A percentile compares a stretch with the other conserved stretches of the same genome.
Evolutionary conservation across 352 stramenopile species (phyloP).

Genomic region (Globisporangium takayamanum): DNA sequence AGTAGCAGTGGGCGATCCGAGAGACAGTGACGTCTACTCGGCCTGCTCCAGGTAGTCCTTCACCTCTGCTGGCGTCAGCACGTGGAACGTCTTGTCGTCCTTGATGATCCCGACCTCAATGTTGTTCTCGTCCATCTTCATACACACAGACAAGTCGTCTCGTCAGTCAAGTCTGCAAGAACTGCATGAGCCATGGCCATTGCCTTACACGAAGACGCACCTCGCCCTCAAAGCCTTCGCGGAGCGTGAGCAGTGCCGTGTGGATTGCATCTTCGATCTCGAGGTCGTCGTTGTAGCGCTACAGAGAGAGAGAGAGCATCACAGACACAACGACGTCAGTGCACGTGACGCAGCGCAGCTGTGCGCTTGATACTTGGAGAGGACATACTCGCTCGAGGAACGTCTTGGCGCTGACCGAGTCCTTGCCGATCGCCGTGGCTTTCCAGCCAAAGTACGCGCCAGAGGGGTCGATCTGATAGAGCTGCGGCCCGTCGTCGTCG

Average conservation of each 20-base stretch:
- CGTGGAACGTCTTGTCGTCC: constrained; percentile 95
- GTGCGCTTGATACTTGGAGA: not conserved
- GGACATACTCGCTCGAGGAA: constrained; percentile 97
- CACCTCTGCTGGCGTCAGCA: constrained; percentile 96
- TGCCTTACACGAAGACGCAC: constrained; percentile 15
- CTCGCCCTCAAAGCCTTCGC: constrained; percentile 97
- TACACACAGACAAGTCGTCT: constrained; percentile 9
- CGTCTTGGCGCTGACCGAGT: constrained; percentile 98
- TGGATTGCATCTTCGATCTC: constrained; percentile 99
- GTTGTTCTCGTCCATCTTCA: constrained; percentile 96
- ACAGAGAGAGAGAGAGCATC: not conserved
- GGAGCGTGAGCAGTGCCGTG: constrained; percentile 97
- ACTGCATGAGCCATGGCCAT: not conserved
- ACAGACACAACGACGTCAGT: constrained; percentile 1
- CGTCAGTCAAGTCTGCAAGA: not conserved
- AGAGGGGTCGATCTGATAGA: constrained; percentile 98
- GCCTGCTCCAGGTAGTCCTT: constrained; percentile 99
- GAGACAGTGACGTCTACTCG: constrained; percentile 67
- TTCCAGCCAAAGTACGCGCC: constrained; percentile 99
- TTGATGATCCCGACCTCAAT: constrained; percentile 98
- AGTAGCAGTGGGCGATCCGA: not conserved
- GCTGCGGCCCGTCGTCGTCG: constrained; percentile 94
- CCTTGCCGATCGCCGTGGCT: constrained; percentile 98
- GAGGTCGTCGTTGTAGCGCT: constrained; percentile 95
- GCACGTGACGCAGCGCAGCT: not conserved